phyloP scores from a whole-genome alignment of 805 yeast genomes.

The Candida methanosorbosa region DNA sequence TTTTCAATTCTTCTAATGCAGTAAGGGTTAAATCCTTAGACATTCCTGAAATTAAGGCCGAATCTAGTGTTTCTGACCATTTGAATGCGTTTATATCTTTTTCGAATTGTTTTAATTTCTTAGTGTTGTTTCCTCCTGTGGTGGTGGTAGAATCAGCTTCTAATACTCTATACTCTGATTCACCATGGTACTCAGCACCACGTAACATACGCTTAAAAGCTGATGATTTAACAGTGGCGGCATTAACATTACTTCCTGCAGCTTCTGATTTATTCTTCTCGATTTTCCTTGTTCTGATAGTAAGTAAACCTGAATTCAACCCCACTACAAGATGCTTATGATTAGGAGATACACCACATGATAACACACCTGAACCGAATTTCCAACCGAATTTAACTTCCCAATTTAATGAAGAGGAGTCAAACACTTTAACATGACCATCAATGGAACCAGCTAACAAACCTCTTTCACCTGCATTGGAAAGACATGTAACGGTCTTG shows the following conservation, averaged over 20 bases:
- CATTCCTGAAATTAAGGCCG: conserved; percentile 73
- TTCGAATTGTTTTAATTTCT: conserved; percentile 75
- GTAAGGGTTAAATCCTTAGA: conserved; percentile 76
- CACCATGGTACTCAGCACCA: conserved; percentile 88
- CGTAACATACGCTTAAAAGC: conserved; percentile 77
- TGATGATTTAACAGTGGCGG: conserved; percentile 39
- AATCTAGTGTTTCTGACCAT: conserved; percentile 89
- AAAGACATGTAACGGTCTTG: conserved; percentile 84
- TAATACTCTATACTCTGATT: conserved; percentile 67
- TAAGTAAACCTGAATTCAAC: conserved; percentile 77
- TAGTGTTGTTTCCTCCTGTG: conserved; percentile 21
- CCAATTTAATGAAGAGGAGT: conserved; percentile 57
- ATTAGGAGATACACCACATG: conserved; percentile 85
- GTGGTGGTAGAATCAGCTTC: conserved; percentile 43
- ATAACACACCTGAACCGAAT: conserved; percentile 86
- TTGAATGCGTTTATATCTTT: conserved; percentile 76
- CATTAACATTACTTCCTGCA: not conserved
- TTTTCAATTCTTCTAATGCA: conserved; percentile 77
- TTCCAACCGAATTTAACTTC: conserved; percentile 96
- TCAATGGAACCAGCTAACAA: conserved; percentile 90
- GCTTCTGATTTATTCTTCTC: conserved; percentile 34
- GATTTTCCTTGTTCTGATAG: conserved; percentile 81
- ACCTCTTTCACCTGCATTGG: conserved; percentile 67
- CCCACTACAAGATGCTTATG: conserved; percentile 89
- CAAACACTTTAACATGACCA: conserved; percentile 95